Evolutionary conservation across 73 alveolate species (phyloP).

Genomic region (Diophrys sp.): DNA sequence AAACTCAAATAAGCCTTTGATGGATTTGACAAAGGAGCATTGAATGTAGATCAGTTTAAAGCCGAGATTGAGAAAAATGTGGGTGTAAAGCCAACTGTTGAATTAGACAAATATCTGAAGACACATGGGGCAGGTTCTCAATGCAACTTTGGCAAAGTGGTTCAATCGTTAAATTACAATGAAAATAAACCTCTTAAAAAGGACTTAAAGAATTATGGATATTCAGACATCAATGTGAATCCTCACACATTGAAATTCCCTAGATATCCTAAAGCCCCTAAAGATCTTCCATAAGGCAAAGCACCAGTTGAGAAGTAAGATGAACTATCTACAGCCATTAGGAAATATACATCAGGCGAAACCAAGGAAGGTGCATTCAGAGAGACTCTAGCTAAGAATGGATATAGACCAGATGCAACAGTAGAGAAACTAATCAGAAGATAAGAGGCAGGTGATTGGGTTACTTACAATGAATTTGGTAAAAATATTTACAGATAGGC

Average conservation of each 20-base stretch:
- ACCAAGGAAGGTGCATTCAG: not conserved
- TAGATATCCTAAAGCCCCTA: not conserved
- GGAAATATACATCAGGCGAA: not conserved
- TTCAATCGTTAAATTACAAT: not conserved
- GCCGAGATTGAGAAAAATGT: not conserved
- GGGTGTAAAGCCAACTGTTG: not conserved
- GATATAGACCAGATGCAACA: not conserved
- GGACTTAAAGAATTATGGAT: not conserved
- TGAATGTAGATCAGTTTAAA: not conserved
- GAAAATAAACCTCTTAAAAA: not conserved
- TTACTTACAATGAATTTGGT: constrained; percentile 26
- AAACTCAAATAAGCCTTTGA: not conserved
- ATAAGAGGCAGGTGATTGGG: constrained; percentile 37
- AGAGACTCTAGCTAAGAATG: not conserved
- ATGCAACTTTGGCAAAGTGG: not conserved
- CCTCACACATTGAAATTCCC: not conserved
- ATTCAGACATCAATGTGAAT: not conserved
- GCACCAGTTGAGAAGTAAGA: not conserved
- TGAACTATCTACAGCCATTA: not conserved
- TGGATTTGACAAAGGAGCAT: not conserved
- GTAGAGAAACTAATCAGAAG: constrained; percentile 18
- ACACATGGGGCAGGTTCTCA: not conserved
- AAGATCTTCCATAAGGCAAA: not conserved
- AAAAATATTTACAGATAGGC: constrained; percentile 19
- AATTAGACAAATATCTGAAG: not conserved